These are phyloP conservation scores for Dothidotthia symphoricarpi DNA, from an alignment of 2,329 filamentous ascomycete species.

Conservation along the genomic window DNA sequence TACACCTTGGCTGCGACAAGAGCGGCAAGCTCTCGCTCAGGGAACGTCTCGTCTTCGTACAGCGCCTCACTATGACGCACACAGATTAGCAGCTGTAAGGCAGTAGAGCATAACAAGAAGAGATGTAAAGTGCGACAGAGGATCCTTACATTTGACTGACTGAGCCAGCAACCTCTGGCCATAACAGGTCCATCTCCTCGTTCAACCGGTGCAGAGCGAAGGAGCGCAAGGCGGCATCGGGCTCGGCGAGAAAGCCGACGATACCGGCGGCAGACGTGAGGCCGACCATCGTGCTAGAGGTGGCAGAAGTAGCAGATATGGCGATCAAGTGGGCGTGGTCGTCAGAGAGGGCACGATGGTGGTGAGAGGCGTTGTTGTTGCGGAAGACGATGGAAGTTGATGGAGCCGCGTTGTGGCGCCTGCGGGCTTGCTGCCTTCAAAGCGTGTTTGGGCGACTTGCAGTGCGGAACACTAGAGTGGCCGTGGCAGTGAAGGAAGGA, in stretches of 20 bases:
- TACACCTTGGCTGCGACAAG: constrained; percentile 97
- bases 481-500: constrained; percentile 32
- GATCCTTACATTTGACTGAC: constrained; percentile 83
- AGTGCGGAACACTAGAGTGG: constrained; percentile 9
- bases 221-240: constrained; percentile 88
- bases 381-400: constrained; percentile 38
- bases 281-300: constrained; percentile 68
- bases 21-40: constrained; percentile 89
- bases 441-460: constrained; percentile 10
- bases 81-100: constrained; percentile 22
- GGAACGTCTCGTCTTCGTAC: constrained; percentile 94
- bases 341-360: constrained; percentile 12
- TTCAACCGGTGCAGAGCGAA: constrained; percentile 95
- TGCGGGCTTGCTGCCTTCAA: constrained; percentile 23
- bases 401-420: constrained; percentile 40
- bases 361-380: constrained; percentile 22
- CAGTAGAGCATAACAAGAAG: background rate
- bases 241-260: constrained; percentile 91
- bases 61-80: constrained; percentile 73
- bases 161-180: constrained; percentile 92
- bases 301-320: constrained; percentile 9
- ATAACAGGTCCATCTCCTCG: constrained; percentile 93
- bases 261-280: constrained; percentile 92
- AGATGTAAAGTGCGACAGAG: constrained; percentile 1
- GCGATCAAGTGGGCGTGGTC: constrained; percentile 11